These are phyloP conservation scores for Diutina sp. DNA, from an alignment of 1,139 yeast genomes.

Conservation along the genomic window DNA sequence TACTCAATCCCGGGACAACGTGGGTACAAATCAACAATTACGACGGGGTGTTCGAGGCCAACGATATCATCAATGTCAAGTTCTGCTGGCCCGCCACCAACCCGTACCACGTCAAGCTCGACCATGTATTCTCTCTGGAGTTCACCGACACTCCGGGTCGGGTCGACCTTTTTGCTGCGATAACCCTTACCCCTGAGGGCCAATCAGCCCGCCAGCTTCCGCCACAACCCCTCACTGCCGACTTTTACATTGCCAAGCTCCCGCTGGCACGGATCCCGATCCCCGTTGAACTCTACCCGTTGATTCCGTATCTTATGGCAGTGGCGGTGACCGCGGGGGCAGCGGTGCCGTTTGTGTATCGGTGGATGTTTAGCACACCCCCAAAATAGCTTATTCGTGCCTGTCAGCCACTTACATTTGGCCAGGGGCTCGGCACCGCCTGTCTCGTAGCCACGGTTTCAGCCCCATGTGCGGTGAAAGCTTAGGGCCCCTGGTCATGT, in stretches of 20 bases:
- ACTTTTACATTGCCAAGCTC: background rate
- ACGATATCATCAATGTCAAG: background rate
- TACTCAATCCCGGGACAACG: background rate
- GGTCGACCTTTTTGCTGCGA: background rate
- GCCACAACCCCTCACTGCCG: background rate
- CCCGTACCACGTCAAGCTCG: background rate
- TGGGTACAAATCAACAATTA: background rate
- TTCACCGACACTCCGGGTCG: background rate
- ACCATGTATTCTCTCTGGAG: background rate
- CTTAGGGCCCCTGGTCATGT: background rate
- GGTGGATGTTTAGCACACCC: background rate
- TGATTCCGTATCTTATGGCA: background rate
- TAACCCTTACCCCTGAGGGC: background rate
- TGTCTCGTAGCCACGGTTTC: background rate
- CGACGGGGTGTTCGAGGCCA: background rate
- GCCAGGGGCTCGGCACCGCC: background rate
- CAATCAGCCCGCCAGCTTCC: background rate
- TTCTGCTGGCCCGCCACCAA: slow-evolving; percentile 1
- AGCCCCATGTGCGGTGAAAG: background rate
- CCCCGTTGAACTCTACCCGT: background rate
- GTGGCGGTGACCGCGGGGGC: background rate
- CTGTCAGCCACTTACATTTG: background rate
- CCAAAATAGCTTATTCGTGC: background rate
- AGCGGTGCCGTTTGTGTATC: background rate
- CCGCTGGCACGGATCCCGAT: background rate